These are phyloP conservation scores for Vaccinium macrocarpon DNA, from an alignment of 148 eudicot species.

Conservation along the genomic window DNA sequence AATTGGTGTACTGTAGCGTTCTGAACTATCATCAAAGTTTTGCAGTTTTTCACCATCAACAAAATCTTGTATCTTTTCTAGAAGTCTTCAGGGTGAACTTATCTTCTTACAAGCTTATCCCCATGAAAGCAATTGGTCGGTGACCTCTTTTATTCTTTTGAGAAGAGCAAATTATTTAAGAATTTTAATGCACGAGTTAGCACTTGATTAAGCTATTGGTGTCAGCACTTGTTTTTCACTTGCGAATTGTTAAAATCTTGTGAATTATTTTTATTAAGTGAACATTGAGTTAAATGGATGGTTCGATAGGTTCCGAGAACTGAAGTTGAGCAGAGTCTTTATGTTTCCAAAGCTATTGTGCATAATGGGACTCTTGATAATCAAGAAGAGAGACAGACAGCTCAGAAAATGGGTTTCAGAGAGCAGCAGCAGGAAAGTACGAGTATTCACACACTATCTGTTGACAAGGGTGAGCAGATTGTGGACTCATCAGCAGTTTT, in stretches of 20 bases:
- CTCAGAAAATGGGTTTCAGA: constrained; percentile 25
- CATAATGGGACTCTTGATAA: constrained; percentile 28
- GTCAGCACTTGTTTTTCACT: neutral
- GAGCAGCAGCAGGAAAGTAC: constrained; percentile 30
- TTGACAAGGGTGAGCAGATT: constrained; percentile 27
- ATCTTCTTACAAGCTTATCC: neutral
- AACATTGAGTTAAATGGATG: neutral
- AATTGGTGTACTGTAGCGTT: neutral
- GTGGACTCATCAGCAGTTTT: constrained; percentile 22
- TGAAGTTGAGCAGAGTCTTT: constrained; percentile 32
- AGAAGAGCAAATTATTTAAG: constrained; percentile 1
- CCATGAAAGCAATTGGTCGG: neutral
- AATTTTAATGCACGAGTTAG: neutral
- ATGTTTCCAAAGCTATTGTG: constrained; percentile 21
- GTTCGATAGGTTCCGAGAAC: constrained; percentile 45
- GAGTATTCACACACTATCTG: constrained; percentile 14
- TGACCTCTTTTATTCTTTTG: neutral
- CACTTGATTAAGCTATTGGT: neutral
- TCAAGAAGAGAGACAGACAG: constrained; percentile 31
- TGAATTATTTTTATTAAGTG: neutral
- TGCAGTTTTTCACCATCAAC: neutral
- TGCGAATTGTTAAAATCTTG: neutral
- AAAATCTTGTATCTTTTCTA: neutral
- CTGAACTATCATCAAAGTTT: neutral
- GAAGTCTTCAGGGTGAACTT: constrained; percentile 5